These are phyloP conservation scores for Candida sphagnicola DNA, from an alignment of 805 yeast genomes.

Conservation along the genomic window DNA sequence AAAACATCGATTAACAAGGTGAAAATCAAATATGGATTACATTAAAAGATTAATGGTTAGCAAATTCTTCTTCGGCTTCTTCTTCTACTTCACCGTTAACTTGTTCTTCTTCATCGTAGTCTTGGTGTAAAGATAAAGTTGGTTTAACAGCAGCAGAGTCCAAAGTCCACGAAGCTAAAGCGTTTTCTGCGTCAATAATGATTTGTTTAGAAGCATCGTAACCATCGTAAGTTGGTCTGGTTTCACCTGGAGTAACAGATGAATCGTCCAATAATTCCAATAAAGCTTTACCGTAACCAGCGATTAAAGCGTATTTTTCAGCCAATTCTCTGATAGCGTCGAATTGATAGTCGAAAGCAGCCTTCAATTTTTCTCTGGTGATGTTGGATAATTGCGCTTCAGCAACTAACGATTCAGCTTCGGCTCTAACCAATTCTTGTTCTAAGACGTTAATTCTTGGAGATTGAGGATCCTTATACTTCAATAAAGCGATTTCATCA, in stretches of 20 bases:
- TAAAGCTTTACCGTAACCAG: constrained; percentile 86
- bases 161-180: constrained; percentile 79
- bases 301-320: constrained; percentile 80
- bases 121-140: constrained; percentile 65
- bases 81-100: constrained; percentile 50
- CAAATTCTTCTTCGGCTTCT: constrained; percentile 52
- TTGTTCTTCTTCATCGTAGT: constrained; percentile 47
- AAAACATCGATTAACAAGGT: neutral
- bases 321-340: constrained; percentile 83
- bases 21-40: neutral
- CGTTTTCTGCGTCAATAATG: constrained; percentile 80
- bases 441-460: constrained; percentile 78
- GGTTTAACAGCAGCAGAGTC: constrained; percentile 82
- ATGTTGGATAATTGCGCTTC: constrained; percentile 88
- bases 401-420: constrained; percentile 87
- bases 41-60: constrained; percentile 29
- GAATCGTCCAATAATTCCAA: constrained; percentile 79
- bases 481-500: constrained; percentile 78
- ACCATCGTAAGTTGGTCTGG: constrained; percentile 86
- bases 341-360: constrained; percentile 79
- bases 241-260: constrained; percentile 89
- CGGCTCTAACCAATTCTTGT: constrained; percentile 88
- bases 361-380: constrained; percentile 82
- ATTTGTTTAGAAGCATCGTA: constrained; percentile 86
- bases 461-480: constrained; percentile 82